A percentile compares a stretch with the other conserved stretches of the same genome.
phyloP scores from a whole-genome alignment of 345 rosid species.

The Gossypium ekmanianum region DNA sequence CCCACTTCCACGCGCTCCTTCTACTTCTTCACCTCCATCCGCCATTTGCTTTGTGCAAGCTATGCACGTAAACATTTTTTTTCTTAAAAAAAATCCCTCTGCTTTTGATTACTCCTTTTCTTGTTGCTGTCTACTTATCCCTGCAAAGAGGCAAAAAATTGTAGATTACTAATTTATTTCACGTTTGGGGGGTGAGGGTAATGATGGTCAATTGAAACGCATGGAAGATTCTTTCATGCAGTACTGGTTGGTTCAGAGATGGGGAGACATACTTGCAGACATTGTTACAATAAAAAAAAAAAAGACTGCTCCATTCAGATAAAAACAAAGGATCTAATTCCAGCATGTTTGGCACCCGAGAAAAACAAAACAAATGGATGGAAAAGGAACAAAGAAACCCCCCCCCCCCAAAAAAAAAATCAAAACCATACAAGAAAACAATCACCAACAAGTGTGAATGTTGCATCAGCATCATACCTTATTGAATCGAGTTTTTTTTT shows the following conservation, averaged over 20 bases:
- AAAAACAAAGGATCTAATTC: not conserved
- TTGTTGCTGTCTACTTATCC: slow-evolving; percentile 14
- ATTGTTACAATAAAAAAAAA: slow-evolving; percentile 2
- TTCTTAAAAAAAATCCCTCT: not conserved
- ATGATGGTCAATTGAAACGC: not conserved
- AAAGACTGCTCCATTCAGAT: slow-evolving; percentile 1
- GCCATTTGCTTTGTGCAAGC: no score
- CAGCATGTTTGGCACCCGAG: slow-evolving; percentile 6
- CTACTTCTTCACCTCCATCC: slow-evolving; percentile 73
- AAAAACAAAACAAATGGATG: not conserved
- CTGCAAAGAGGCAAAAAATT: not conserved
- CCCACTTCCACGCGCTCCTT: slow-evolving; percentile 68
- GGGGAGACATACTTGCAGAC: slow-evolving; percentile 6
- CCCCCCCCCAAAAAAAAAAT: not conserved
- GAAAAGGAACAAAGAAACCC: not conserved
- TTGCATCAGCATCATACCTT: not conserved
- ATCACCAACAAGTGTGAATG: not conserved
- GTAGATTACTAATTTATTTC: no score
- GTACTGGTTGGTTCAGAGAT: not conserved
- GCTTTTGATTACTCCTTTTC: slow-evolving; percentile 2
- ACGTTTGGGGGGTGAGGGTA: not conserved
- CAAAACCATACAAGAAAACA: not conserved
- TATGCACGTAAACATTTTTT: slow-evolving; percentile 72
- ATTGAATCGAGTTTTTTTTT: slow-evolving; percentile 1
- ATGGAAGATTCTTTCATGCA: slow-evolving; percentile 19